Base-by-base conservation (phyloP, 192 early-diverging fungal genomes). In the Coemansia sp. region DNA sequence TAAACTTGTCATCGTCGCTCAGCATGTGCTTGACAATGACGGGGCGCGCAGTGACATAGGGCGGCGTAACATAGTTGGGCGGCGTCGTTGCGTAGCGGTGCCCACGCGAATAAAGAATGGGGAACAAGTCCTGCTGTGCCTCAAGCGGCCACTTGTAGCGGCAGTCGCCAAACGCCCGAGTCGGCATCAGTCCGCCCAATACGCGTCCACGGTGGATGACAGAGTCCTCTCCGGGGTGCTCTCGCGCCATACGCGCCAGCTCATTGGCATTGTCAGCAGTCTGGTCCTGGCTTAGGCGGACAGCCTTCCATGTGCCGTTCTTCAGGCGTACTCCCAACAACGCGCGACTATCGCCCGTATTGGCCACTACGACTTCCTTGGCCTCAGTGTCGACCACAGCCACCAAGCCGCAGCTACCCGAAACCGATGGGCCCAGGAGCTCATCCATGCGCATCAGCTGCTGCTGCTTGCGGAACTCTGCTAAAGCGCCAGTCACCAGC, bases 201-300 rank as follows among this genome's bases (percentile, higher is more conserved):
- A 93, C 81, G 40, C 92, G 69, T 40, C 89, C 85, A 8, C 78
- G 69, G 27, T 41, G 66, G 15, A 86, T 73, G 42, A 89, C 86
- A n/a, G 86, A 85, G 51, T 88, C 85, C 70, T 91, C 90, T 5
- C 85, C 87, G 19, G 91, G 91, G 74, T 92, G 90, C 62, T 91
- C 92, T 12, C 68, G 64, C 58, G 77, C 36, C 62, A 91, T 58
- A 5, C 88, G 84, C 62, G 75, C 75, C 27, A 84, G 41, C 71
- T 91, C 89, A 17, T 51, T 68, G 44, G 65, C 67, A 61, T 86
- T 90, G n/a, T 74, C 65, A 12, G 85, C 84, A 19, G 84, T 88
- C 60, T 88, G 86, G 73, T 91, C 88, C 34, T 76, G 63, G 11
- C 86, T 85, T 36, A 92, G 68, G 27, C 76, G 74, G 0, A 83